Percentiles rank a stretch among this genome's conserved stretches.
Conservation (phyloP, 2,329 filamentous ascomycete species). For the Apiospora marii region DNA sequence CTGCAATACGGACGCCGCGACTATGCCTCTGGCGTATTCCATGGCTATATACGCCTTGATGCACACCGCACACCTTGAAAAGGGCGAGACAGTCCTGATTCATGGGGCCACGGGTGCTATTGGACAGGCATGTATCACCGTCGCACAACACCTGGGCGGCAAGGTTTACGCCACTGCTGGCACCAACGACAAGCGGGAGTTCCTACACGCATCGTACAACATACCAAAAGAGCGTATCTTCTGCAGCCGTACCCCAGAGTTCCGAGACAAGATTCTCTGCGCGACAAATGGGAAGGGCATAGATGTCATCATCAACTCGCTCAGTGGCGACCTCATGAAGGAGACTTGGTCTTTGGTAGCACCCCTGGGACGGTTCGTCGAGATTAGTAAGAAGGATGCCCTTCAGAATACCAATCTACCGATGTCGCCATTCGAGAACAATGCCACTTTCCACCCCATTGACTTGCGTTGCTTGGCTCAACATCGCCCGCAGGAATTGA, state of each 20-base stretch:
- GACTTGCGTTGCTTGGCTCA: conserved; percentile 28
- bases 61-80: conserved; percentile 5
- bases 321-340: conserved; percentile 28
- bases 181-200: conserved; percentile 21
- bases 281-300: conserved; percentile 28
- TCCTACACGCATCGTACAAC: conserved; percentile 20
- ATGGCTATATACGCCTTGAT: conserved; percentile 26
- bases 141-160: conserved; percentile 25
- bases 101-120: conserved; percentile 28
- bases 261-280: conserved; percentile 18
- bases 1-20: conserved; percentile 28
- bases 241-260: conserved; percentile 20
- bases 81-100: conserved; percentile 26
- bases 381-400: conserved; percentile 45
- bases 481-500: conserved; percentile 27
- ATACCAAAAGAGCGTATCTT: conserved; percentile 26
- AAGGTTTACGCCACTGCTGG: conserved; percentile 26
- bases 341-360: conserved; percentile 37
- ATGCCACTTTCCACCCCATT: conserved; percentile 31
- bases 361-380: conserved; percentile 46
- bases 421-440: conserved; percentile 30
- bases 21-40: conserved; percentile 28
- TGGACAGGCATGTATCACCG: conserved; percentile 25
- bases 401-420: conserved; percentile 31
- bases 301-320: conserved; percentile 26